Evolutionary conservation across 495 filamentous ascomycete species (phyloP), one percentile per base, ranked within the genome.

Genomic region (Xylaria longipes): DNA sequence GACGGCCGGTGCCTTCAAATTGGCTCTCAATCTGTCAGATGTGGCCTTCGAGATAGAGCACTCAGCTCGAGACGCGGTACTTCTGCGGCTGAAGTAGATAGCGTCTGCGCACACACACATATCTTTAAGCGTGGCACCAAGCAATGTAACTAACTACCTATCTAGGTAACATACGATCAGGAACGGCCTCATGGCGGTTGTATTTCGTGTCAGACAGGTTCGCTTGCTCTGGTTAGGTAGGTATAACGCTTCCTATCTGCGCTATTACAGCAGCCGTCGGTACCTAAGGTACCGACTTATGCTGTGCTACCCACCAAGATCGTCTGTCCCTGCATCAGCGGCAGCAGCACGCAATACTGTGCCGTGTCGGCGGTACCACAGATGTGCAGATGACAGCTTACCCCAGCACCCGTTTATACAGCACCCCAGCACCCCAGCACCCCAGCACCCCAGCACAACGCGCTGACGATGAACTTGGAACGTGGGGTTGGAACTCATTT

Each of bases 51-150:
- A 50, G 17, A 48, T 14, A 33, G 27, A n/a, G n/a, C 39, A 27
- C 22, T 43, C 11, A 63, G 60, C 39, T 45, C 7, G 45, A 11
- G 45, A 54, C 31, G 27, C 35, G 45, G 48, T 69, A 54, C 41
- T 60, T 60, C 54, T 60, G 66, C 50, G 52, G 66, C 54, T 69
- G 25, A 48, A 48, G 62, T 27, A 33, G 20, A 11, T 61, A 54
- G 2, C 54, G 29, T 37, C 31, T 8, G 15, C n/a, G 27, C 43
- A 9, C 12, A 17, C 12, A 17, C 43, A 25, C 35, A 9, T n/a
- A 56, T 35, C 11, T 37, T 2, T 31, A 39, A 25, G 29, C n/a
- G 20, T 31, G 31, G 29, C 61, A 48, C 20, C 12, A 64, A 5
- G 22, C 25, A 17, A 58, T 37, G 22, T 37, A 52, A 17, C 1